Evolutionary conservation across 768 basidiomycete species (phyloP).

Genomic region (Lactifluus rugatus): DNA sequence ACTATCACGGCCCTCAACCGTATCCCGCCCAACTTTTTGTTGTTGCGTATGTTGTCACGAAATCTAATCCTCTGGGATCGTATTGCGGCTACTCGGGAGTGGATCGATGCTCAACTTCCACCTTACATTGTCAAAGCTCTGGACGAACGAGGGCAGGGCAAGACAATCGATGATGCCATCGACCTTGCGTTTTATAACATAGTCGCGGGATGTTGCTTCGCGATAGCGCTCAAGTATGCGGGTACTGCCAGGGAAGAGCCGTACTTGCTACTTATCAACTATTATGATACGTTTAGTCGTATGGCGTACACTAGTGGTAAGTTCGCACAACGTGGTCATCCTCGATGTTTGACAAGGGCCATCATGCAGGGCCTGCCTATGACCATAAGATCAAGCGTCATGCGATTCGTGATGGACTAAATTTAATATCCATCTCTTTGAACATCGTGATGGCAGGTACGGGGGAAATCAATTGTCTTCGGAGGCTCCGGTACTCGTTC

Average conservation of each 20-base stretch:
- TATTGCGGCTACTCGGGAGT: slow-evolving; percentile 61
- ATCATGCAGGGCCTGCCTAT: slow-evolving; percentile 53
- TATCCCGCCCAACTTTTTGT: slow-evolving; percentile 80
- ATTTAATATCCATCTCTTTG: slow-evolving; percentile 75
- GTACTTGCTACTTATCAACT: slow-evolving; percentile 68
- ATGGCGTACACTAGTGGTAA: slow-evolving; percentile 59
- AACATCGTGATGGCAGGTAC: slow-evolving; percentile 97
- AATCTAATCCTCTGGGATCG: slow-evolving; percentile 81
- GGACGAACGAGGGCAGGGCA: slow-evolving; percentile 39
- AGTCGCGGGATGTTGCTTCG: slow-evolving; percentile 84
- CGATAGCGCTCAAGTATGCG: slow-evolving; percentile 84
- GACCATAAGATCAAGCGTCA: slow-evolving; percentile 85
- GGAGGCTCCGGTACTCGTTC: slow-evolving; percentile 80
- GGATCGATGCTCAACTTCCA: slow-evolving; percentile 68
- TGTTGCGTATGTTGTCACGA: slow-evolving; percentile 69
- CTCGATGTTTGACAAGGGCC: slow-evolving; percentile 2
- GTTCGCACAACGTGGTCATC: slow-evolving; percentile 22
- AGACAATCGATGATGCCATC: slow-evolving; percentile 53
- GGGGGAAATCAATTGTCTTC: slow-evolving; percentile 83
- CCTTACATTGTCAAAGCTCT: slow-evolving; percentile 49
- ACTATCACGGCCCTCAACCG: slow-evolving; percentile 71
- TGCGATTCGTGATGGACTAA: slow-evolving; percentile 79
- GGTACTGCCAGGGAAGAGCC: slow-evolving; percentile 90
- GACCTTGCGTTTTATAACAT: slow-evolving; percentile 92
- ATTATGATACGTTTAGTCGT: slow-evolving; percentile 72